Evolutionary conservation across 352 stramenopile genomes (phyloP).

Genomic region (Globisporangium middletonii): DNA sequence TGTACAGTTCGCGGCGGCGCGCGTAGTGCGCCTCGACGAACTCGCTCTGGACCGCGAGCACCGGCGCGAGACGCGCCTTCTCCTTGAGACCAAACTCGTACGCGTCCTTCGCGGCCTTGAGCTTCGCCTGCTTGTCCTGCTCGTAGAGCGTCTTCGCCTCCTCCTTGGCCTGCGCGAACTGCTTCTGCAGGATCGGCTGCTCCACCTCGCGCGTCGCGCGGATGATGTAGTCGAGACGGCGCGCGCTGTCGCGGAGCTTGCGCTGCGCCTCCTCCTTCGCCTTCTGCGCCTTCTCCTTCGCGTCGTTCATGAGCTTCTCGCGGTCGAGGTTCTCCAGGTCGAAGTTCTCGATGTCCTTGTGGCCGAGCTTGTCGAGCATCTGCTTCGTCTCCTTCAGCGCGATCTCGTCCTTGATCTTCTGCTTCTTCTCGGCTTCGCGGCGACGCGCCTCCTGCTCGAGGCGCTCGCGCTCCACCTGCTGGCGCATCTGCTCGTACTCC

Average conservation of each 20-base stretch:
- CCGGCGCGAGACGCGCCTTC: slow-evolving; percentile 61
- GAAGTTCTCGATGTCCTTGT: slow-evolving; percentile 58
- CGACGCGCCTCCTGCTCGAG: slow-evolving; percentile 70
- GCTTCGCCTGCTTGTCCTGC: slow-evolving; percentile 80
- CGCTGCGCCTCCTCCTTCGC: slow-evolving; percentile 94
- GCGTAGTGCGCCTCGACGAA: slow-evolving; percentile 79
- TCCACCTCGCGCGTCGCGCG: slow-evolving; percentile 95
- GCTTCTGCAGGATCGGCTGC: slow-evolving; percentile 87
- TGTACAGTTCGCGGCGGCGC: slow-evolving; percentile 80
- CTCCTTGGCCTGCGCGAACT: slow-evolving; percentile 74
- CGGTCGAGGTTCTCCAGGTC: slow-evolving; percentile 75
- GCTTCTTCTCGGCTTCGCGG: slow-evolving; percentile 92
- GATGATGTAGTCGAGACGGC: slow-evolving; percentile 95
- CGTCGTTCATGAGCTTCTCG: slow-evolving; percentile 87
- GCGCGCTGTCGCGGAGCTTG: slow-evolving; percentile 90
- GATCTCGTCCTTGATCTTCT: slow-evolving; percentile 95
- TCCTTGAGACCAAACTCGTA: slow-evolving; percentile 90
- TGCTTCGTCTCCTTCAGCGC: slow-evolving; percentile 88
- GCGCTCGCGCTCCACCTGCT: slow-evolving; percentile 76
- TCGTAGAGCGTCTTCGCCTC: slow-evolving; percentile 53
- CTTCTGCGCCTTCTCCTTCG: slow-evolving; percentile 93
- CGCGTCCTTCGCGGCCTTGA: slow-evolving; percentile 75
- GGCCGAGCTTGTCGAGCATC: slow-evolving; percentile 75
- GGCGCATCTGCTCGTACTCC: slow-evolving; percentile 60
- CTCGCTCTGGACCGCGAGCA: slow-evolving; percentile 63